These are phyloP conservation scores for Candida odintsovae DNA, from an alignment of 805 yeast genomes.

Conservation along the genomic window DNA sequence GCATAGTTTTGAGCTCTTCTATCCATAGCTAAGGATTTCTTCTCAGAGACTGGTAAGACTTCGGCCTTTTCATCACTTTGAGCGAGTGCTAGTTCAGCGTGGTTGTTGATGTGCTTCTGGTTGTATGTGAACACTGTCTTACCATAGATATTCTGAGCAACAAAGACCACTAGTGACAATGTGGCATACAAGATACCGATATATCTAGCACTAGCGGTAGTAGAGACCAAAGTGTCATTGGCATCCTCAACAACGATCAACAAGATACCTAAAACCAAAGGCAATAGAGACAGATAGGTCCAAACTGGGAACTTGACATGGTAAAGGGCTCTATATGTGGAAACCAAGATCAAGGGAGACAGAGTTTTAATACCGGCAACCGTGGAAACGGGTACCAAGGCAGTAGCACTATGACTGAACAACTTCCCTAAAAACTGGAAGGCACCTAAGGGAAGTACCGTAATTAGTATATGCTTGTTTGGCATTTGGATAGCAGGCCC, in stretches of 20 bases:
- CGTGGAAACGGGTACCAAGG: constrained; percentile 60
- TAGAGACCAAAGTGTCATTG: constrained; percentile 27
- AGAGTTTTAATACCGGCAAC: constrained; percentile 67
- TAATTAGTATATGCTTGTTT: constrained; percentile 35
- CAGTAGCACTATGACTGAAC: constrained; percentile 58
- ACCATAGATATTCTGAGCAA: constrained; percentile 81
- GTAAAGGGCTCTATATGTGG: constrained; percentile 47
- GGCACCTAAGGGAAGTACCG: constrained; percentile 57
- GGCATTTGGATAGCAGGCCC: constrained; percentile 27
- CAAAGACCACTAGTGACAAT: constrained; percentile 67
- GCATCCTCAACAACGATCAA: constrained; percentile 31
- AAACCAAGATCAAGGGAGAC: constrained; percentile 55
- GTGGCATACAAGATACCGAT: constrained; percentile 67
- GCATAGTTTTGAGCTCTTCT: constrained; percentile 11
- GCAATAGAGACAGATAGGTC: constrained; percentile 47
- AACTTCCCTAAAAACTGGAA: constrained; percentile 63
- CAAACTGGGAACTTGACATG: constrained; percentile 42
- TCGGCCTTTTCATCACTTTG: constrained; percentile 1
- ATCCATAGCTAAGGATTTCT: constrained; percentile 8
- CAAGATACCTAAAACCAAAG: constrained; percentile 48
- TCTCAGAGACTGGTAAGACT: constrained; percentile 5
- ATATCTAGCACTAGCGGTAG: constrained; percentile 38
- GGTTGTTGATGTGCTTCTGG: constrained; percentile 19
- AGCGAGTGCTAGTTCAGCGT: constrained; percentile 19
- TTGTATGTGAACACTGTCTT: constrained; percentile 65